A percentile compares a stretch with the other conserved stretches of the same genome.
Conservation (phyloP, 768 basidiomycete genomes). For the Mrakia blollopis region DNA sequence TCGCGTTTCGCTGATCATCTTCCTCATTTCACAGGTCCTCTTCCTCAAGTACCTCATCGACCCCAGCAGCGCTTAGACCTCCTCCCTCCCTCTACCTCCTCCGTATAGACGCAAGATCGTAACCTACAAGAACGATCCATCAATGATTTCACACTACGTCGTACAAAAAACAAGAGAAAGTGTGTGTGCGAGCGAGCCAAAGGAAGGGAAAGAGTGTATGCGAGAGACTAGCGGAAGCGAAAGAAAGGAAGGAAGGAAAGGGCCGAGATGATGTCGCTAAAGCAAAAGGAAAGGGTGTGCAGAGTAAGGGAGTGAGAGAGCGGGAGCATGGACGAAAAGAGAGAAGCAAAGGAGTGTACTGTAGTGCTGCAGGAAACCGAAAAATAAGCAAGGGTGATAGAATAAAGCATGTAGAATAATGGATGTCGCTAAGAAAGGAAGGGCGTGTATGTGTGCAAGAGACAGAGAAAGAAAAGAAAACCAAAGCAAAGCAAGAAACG, state of each 20-base stretch:
- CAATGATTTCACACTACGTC: not conserved
- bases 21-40: not conserved
- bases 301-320: too few species aligned
- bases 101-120: too few species aligned
- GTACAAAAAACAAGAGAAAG: not conserved
- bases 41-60: slow-evolving; percentile 17
- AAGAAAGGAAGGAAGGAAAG: not conserved
- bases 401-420: too few species aligned
- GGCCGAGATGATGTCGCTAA: too few species aligned
- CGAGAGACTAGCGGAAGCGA: not conserved
- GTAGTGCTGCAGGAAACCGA: too few species aligned
- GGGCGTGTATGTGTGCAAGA: not conserved
- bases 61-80: not conserved
- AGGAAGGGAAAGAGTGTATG: not conserved
- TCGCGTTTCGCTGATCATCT: not conserved
- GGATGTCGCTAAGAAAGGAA: too few species aligned
- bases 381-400: too few species aligned
- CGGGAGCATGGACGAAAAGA: too few species aligned
- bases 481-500: not conserved
- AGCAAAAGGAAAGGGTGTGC: not conserved
- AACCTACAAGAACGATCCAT: not conserved
- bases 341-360: too few species aligned
- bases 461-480: not conserved
- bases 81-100: too few species aligned
- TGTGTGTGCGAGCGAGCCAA: not conserved